Evolutionary conservation across 2,329 filamentous ascomycete species (phyloP), one percentile per base, ranked within the genome.

Genomic region (Botrytis cinerea): DNA sequence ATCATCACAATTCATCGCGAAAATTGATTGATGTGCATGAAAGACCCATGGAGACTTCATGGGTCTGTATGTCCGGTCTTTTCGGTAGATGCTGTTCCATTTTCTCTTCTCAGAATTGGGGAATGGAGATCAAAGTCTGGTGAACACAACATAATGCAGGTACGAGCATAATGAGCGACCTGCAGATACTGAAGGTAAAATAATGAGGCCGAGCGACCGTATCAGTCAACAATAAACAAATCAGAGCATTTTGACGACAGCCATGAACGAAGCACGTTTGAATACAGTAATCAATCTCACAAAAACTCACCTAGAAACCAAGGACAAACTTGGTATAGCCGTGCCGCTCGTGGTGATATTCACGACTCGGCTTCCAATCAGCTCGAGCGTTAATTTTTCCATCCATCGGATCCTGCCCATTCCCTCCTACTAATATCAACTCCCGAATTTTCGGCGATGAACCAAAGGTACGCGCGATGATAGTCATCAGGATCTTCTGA

Each of bases 111-210:
- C 54, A 59, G 60, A 71, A 38, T 43, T 62, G 59, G 59, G 32
- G 14, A 28, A 51, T 62, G 69, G 69, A 71, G 62, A 71, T 71
- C 60, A 71, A 54, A 57, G 48, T 68, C 35, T 64, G 64, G 45
- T 60, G 45, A 54, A 68, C 62, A 72, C 70, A 68, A 68, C 70
- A 72, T 72, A 4, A 72, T 72, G 62, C 70, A 72, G 62, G 70
- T 72, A 72, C 70, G 48, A 51, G 25, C 45, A 63, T 25, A 71
- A 46, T 40, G 45, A 40, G 69, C 59, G 69, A 51, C 69, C 20
- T 43, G 69, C 69, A 71, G 32, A 71, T 57, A 25, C 10, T 69
- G 20, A 54, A 35, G 64, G 48, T 40, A 20, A 43, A 68, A 43
- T 25, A 46, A 35, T 22, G 46, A 46, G 62, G 61, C 70, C 61